Evolutionary conservation across 176 grass and related monocot genomes (phyloP).

Genomic region (Oryza nivara): DNA sequence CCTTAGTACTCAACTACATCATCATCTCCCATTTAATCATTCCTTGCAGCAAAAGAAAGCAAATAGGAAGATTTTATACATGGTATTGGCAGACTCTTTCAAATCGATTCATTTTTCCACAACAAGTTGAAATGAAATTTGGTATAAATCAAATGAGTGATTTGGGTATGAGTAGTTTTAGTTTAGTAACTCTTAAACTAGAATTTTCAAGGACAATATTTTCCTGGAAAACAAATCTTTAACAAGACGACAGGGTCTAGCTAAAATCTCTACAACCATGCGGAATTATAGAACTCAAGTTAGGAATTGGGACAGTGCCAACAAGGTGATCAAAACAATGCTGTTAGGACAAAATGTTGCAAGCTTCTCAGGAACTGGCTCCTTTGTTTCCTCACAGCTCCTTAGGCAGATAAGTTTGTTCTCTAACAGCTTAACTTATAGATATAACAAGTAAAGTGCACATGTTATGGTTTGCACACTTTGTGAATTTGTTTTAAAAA

Average conservation of each 20-base stretch:
- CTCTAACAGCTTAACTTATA: background rate
- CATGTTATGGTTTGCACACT: background rate
- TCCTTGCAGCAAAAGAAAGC: background rate
- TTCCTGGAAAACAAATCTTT: background rate
- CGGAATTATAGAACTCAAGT: background rate
- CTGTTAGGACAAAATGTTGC: background rate
- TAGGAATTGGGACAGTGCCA: slow-evolving; percentile 2
- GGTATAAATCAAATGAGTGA: no score
- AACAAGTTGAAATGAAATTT: no score
- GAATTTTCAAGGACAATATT: background rate
- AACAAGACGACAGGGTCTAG: background rate
- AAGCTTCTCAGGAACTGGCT: background rate
- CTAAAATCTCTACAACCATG: background rate
- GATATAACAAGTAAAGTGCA: background rate
- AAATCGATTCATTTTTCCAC: background rate
- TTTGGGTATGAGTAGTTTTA: no score
- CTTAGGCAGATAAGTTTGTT: background rate
- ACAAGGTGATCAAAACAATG: background rate
- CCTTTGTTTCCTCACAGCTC: background rate
- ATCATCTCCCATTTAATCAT: background rate
- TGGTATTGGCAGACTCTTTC: background rate
- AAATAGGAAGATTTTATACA: background rate
- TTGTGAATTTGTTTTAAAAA: background rate
- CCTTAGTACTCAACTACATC: background rate
- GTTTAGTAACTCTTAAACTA: background rate